Evolutionary conservation across 352 stramenopile genomes (phyloP).

Genomic region (Phytophthora sp.): DNA sequence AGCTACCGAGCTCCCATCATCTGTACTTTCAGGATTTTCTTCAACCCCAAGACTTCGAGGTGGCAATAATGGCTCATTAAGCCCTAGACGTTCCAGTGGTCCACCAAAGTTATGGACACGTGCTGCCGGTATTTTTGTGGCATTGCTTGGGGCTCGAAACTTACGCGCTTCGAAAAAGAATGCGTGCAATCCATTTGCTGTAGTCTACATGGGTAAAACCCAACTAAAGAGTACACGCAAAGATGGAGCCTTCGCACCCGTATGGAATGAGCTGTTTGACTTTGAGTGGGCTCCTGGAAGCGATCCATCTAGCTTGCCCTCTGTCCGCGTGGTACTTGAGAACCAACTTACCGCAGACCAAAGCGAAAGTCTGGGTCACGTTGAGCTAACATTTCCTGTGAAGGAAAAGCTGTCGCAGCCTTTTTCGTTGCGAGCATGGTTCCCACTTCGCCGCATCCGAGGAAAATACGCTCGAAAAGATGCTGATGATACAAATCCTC

Average conservation of each 20-base stretch:
- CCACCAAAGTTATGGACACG: slow-evolving; percentile 67
- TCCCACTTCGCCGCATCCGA: slow-evolving; percentile 49
- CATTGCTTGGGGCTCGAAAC: slow-evolving; percentile 54
- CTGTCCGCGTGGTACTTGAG: slow-evolving; percentile 56
- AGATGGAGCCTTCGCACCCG: slow-evolving; percentile 62
- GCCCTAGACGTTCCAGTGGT: neutral
- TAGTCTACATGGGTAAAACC: slow-evolving; percentile 57
- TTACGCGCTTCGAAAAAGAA: slow-evolving; percentile 68
- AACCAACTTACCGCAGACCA: slow-evolving; percentile 74
- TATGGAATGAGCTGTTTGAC: slow-evolving; percentile 84
- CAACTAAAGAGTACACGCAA: slow-evolving; percentile 74
- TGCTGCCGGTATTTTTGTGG: slow-evolving; percentile 49
- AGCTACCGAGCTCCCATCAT: slow-evolving; percentile 36
- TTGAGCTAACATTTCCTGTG: slow-evolving; percentile 48
- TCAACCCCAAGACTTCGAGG: slow-evolving; percentile 12
- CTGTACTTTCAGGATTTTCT: slow-evolving; percentile 12
- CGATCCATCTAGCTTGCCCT: slow-evolving; percentile 1
- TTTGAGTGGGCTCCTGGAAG: slow-evolving; percentile 57
- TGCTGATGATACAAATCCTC: neutral
- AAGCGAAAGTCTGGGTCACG: slow-evolving; percentile 66
- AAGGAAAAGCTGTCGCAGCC: slow-evolving; percentile 22
- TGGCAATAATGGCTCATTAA: slow-evolving; percentile 4
- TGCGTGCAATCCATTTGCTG: slow-evolving; percentile 75
- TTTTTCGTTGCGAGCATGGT: slow-evolving; percentile 56
- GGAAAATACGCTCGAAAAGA: slow-evolving; percentile 32